Evolutionary conservation across 2,329 filamentous ascomycete species (phyloP), one percentile per base, ranked within the genome.

Genomic region (Pseudogymnoascus sp.): DNA sequence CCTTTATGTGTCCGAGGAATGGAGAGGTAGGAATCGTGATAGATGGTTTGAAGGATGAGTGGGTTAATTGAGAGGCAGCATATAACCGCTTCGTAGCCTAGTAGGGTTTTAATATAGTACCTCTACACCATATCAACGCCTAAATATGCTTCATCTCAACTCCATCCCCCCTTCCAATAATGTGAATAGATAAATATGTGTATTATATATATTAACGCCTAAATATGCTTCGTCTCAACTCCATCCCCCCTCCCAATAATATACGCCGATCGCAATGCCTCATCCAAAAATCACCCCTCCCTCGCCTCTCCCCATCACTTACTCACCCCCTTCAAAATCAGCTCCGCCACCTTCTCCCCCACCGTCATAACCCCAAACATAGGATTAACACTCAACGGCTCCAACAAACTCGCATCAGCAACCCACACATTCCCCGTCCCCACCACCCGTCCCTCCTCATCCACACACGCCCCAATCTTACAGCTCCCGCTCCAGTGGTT

Each of bases 401-500:
- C 68, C 6, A 81, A 64, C 38, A 82, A 79, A 36, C 76, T 79
- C 0, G 75, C 77, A 67, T 83, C 80, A 3, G 82, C 74, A 1
- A 83, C 79, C 62, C 79, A 76, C 22, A 83, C 68, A 66, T 83
- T 83, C 1, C 73, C 63, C 64, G 77, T 80, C 0, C 80, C 79
- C 6, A 76, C 70, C 0, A 82, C 79, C 61, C 71, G 72, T 1
- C 79, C 74, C 62, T 80, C 70, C 0, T 64, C 62, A 65, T 83
- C 80, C 0, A 82, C 80, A 63, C 80, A 82, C 12, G 66, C 69
- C 0, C 75, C 78, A n/a, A 83, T 74, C 18, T 78, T 68, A 67
- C 81, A 83, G 33, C 76, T 79, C 61, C 76, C 78, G 30, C 76
- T 79, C 79, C 79, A 83, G 65, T 83, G 81, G 63, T 81, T 78